Conservation (phyloP, 805 yeast species). For the Metschnikowia borealis region DNA sequence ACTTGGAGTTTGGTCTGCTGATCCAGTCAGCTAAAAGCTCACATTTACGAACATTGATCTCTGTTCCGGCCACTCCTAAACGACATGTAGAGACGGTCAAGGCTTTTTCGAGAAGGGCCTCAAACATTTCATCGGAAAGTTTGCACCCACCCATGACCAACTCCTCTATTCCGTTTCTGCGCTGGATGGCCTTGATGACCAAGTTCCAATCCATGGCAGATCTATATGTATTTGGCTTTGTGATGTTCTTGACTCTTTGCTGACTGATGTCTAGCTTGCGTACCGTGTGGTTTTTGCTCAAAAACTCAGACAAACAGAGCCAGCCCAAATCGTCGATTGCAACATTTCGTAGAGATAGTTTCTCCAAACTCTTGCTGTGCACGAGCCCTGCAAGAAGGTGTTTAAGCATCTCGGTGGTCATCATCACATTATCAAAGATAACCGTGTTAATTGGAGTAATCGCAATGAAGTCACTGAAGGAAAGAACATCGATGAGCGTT, state of each 20-base stretch:
- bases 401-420: slow-evolving; percentile 51
- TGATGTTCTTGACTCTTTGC: slow-evolving; percentile 47
- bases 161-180: slow-evolving; percentile 54
- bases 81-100: slow-evolving; percentile 43
- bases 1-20: slow-evolving; percentile 37
- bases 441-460: slow-evolving; percentile 53
- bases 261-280: slow-evolving; percentile 55
- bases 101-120: slow-evolving; percentile 39
- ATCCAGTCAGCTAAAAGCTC: slow-evolving; percentile 47
- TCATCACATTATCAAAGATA: slow-evolving; percentile 54
- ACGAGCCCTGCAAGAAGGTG: slow-evolving; percentile 46
- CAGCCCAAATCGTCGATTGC: slow-evolving; percentile 52
- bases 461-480: slow-evolving; percentile 55
- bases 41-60: slow-evolving; percentile 40
- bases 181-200: slow-evolving; percentile 38
- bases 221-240: slow-evolving; percentile 34
- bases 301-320: slow-evolving; percentile 47
- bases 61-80: slow-evolving; percentile 52
- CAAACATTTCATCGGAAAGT: slow-evolving; percentile 39
- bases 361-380: slow-evolving; percentile 43
- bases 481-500: slow-evolving; percentile 52
- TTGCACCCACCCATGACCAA: slow-evolving; percentile 56
- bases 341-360: slow-evolving; percentile 51
- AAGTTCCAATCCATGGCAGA: slow-evolving; percentile 53
- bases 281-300: slow-evolving; percentile 39